phyloP scores from a whole-genome alignment of 1,284 basidiomycete genomes.

The Rhizoctonia solani region DNA sequence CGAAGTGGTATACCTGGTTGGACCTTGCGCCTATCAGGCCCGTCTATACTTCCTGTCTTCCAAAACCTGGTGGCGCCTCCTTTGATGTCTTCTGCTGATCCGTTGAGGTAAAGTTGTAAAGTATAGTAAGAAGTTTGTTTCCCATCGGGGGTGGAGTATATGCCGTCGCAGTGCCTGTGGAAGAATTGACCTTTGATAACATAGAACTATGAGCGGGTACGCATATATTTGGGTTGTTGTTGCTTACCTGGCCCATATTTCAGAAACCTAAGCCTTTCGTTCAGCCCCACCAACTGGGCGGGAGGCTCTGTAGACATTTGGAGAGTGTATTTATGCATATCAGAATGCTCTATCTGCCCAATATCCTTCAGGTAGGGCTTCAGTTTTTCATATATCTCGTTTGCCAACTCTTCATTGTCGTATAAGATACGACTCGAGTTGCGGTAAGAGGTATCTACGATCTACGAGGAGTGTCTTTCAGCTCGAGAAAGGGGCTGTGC shows the following conservation, averaged over 20 bases:
- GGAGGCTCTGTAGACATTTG: neutral
- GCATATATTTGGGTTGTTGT: neutral
- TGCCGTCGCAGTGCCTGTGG: slow-evolving; percentile 32
- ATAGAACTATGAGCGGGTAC: slow-evolving; percentile 8
- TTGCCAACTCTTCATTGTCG: slow-evolving; percentile 17
- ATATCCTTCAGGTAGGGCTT: slow-evolving; percentile 32
- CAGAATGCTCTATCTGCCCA: neutral
- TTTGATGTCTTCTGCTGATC: slow-evolving; percentile 9
- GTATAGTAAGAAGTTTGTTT: slow-evolving; percentile 33
- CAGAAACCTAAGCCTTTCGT: slow-evolving; percentile 36
- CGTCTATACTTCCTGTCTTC: neutral
- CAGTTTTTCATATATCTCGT: slow-evolving; percentile 20
- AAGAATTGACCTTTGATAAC: slow-evolving; percentile 34
- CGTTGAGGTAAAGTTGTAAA: slow-evolving; percentile 37
- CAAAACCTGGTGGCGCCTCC: slow-evolving; percentile 35
- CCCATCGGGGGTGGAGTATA: slow-evolving; percentile 35
- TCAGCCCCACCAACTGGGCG: slow-evolving; percentile 21
- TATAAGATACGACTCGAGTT: slow-evolving; percentile 36
- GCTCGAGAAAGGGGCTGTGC: neutral
- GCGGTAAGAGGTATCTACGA: slow-evolving; percentile 24
- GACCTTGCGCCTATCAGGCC: slow-evolving; percentile 11
- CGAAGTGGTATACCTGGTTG: slow-evolving; percentile 6
- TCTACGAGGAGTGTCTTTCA: neutral
- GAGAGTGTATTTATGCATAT: neutral
- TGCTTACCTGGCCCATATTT: slow-evolving; percentile 34